A percentile compares a stretch with the other conserved stretches of the same genome.
phyloP scores from a whole-genome alignment of 2,329 filamentous ascomycete species.

The Drechslerella dactyloides region DNA sequence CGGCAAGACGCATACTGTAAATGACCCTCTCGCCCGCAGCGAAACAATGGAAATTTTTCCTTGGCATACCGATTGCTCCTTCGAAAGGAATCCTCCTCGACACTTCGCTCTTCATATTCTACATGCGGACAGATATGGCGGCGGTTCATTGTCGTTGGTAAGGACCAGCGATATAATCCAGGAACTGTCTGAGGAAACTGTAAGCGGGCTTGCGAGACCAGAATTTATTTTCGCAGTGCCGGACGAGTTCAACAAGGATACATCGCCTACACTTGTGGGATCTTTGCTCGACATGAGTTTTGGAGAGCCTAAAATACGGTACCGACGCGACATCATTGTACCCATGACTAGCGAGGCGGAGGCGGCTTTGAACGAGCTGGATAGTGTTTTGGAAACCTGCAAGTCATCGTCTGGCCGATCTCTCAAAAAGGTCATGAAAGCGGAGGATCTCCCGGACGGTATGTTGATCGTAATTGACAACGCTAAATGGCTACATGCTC shows the following conservation, averaged over 20 bases:
- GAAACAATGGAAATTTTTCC: constrained; percentile 55
- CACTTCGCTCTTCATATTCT: constrained; percentile 56
- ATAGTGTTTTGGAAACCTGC: constrained; percentile 52
- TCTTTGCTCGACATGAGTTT: constrained; percentile 52
- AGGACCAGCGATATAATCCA: constrained; percentile 49
- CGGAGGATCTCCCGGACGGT: constrained; percentile 54
- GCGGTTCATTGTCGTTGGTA: constrained; percentile 54
- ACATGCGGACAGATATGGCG: constrained; percentile 53
- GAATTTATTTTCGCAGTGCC: constrained; percentile 55
- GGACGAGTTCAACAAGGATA: constrained; percentile 56
- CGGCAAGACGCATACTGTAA: constrained; percentile 24
- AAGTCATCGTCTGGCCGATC: constrained; percentile 11
- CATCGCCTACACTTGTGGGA: constrained; percentile 53
- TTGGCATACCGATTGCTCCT: constrained; percentile 57
- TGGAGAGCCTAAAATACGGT: constrained; percentile 53
- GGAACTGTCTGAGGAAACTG: constrained; percentile 36
- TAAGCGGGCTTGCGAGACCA: constrained; percentile 47
- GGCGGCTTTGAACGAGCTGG: constrained; percentile 56
- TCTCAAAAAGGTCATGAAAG: constrained; percentile 53
- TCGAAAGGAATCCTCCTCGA: constrained; percentile 54
- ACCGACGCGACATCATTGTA: constrained; percentile 56
- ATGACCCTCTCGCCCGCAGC: constrained; percentile 51
- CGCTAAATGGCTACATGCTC: constrained; percentile 57
- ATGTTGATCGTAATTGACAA: constrained; percentile 58
- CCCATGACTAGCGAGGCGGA: constrained; percentile 54